Evolutionary conservation across 139 green algal species (phyloP).

Genomic region (Chlamydomonas incerta): DNA sequence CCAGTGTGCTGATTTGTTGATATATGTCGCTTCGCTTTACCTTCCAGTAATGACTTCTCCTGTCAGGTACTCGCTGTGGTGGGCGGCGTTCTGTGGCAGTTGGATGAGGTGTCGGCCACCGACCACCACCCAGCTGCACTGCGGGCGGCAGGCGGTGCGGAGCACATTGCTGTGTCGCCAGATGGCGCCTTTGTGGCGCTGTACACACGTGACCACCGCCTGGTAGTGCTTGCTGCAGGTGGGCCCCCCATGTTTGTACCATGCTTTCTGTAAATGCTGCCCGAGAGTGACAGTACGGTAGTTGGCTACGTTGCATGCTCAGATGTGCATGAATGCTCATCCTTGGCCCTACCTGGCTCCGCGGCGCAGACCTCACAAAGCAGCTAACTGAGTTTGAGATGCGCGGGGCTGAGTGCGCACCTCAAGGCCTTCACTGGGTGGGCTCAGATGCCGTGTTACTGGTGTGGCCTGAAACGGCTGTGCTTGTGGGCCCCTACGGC

Average conservation of each 20-base stretch:
- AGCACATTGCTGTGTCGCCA: slow-evolving; percentile 74
- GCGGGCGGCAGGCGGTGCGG: not conserved
- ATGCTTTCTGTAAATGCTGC: too few species aligned
- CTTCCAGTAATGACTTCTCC: too few species aligned
- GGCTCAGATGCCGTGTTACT: slow-evolving; percentile 85
- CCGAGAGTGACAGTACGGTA: too few species aligned
- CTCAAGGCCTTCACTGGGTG: slow-evolving; percentile 85
- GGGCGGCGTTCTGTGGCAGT: slow-evolving; percentile 58
- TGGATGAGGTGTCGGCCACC: slow-evolving; percentile 65
- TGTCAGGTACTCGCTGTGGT: slow-evolving; percentile 77
- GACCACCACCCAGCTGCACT: slow-evolving; percentile 42
- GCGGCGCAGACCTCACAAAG: slow-evolving; percentile 70
- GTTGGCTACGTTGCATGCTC: too few species aligned
- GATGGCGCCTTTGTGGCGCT: slow-evolving; percentile 77
- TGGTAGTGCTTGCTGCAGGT: slow-evolving; percentile 63
- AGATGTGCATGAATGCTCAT: too few species aligned
- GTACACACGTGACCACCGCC: slow-evolving; percentile 62
- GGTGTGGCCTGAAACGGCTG: slow-evolving; percentile 78
- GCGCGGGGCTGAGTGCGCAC: slow-evolving; percentile 53
- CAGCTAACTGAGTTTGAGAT: slow-evolving; percentile 81
- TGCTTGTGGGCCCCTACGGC: slow-evolving; percentile 79
- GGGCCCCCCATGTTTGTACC: too few species aligned
- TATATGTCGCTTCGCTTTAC: too few species aligned
- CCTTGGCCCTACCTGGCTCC: too few species aligned
- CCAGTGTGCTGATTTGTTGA: too few species aligned